Base-by-base conservation (phyloP, 2,329 filamentous ascomycete species). In the Aspergillus unguis region DNA sequence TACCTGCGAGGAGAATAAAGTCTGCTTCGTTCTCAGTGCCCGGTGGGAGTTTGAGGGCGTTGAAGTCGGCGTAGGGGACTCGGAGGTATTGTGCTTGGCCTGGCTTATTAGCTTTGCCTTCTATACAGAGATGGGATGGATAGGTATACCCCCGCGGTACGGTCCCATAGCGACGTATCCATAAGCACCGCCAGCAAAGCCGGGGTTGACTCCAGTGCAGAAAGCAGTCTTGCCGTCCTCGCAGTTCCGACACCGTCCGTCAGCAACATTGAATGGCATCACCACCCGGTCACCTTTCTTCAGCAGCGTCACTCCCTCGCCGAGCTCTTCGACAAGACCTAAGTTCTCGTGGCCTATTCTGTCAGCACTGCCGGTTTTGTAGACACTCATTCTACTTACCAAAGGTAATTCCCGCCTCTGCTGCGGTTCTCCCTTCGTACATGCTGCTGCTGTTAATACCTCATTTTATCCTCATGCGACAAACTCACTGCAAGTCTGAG, bases 1-100 rank as follows among this genome's bases (percentile, higher is more conserved):
- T 32, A 72, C 71, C 73, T 27, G 75, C 75, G 1, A 78, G 66
- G 2, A 78, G 62, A 46, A 80, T 80, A 37, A 65, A 63, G 44
- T 65, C 84, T 0, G 78, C 74, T 62, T 87, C 84, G 43, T 84
- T 73, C 55, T 85, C 81, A 11, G 72, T 83, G 0, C 83, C 84
- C 5, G 77, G 71, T 1, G 85, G 84, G 1, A 88, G 70, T 48
- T 80, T 80, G 31, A 87, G 67, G 5, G 80, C 81, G 54, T 87
- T 87, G 70, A 86, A 86, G 62, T 87, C 85, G 1, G 84, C 85
- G 52, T 82, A 86, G 0, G 85, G 85, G 1, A 87, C 80, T 3
- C 83, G 76, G 17, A 87, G 70, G 53, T 83, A 87, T 63, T 87
- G 82, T 2, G 84, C 85, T 63, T 85, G 81, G 26, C 62, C 62